These are phyloP conservation scores for Mycena polygramma DNA, from an alignment of 768 basidiomycete species.

Conservation along the genomic window DNA sequence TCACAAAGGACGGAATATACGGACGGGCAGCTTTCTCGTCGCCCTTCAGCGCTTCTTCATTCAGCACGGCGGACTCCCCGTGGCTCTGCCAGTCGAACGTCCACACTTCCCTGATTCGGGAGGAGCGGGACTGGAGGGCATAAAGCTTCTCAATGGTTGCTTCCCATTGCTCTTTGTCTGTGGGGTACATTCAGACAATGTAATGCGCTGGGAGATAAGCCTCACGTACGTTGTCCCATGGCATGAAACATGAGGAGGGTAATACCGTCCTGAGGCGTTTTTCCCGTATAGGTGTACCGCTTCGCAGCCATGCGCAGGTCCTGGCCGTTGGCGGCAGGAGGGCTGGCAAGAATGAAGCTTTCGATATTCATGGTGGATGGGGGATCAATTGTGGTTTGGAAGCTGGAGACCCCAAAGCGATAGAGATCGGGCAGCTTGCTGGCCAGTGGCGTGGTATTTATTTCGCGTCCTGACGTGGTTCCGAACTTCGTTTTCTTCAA, in stretches of 20 bases:
- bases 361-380: not conserved
- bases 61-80: slow-evolving; percentile 46
- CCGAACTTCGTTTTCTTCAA: too few species aligned
- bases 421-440: too few species aligned
- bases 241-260: slow-evolving; percentile 22
- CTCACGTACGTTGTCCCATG: slow-evolving; percentile 22
- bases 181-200: not conserved
- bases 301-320: not conserved
- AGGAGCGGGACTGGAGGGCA: slow-evolving; percentile 11
- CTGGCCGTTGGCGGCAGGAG: not conserved
- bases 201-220: not conserved
- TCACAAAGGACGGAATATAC: slow-evolving; percentile 4
- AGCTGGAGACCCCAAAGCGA: too few species aligned
- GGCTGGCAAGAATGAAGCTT: not conserved
- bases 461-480: too few species aligned
- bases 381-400: too few species aligned
- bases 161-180: slow-evolving; percentile 52
- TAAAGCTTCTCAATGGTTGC: slow-evolving; percentile 43
- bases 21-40: slow-evolving; percentile 37
- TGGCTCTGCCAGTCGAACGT: slow-evolving; percentile 47
- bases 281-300: not conserved
- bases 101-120: slow-evolving; percentile 45
- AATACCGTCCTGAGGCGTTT: not conserved
- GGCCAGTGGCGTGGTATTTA: too few species aligned
- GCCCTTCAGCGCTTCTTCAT: slow-evolving; percentile 39